Evolutionary conservation across 495 filamentous ascomycete species (phyloP).

Genomic region (Podospora bellae-mahoneyi): DNA sequence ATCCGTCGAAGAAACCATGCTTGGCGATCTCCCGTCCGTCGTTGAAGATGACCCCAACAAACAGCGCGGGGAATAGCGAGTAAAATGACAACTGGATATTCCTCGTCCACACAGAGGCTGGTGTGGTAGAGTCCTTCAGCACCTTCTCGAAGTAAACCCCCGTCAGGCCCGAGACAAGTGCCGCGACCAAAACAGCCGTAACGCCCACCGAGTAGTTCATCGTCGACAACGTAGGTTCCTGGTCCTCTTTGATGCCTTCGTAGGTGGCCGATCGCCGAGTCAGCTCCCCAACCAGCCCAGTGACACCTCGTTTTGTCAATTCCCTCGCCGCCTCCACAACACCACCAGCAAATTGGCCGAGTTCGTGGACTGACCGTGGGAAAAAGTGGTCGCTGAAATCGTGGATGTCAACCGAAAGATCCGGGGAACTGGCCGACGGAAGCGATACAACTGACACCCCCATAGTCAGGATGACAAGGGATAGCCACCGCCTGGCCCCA

Average conservation of each 20-base stretch:
- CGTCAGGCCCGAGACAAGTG: conserved; percentile 74
- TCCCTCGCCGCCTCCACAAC: conserved; percentile 47
- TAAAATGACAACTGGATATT: conserved; percentile 94
- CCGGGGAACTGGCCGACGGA: conserved; percentile 52
- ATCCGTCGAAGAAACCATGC: conserved; percentile 88
- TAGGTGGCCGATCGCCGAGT: conserved; percentile 87
- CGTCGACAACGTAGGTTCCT: conserved; percentile 53
- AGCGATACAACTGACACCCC: conserved; percentile 89
- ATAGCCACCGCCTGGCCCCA: conserved; percentile 68
- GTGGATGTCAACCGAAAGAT: conserved; percentile 47
- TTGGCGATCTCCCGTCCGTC: conserved; percentile 80
- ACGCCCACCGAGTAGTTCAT: conserved; percentile 79
- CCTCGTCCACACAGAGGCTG: conserved; percentile 79
- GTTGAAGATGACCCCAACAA: conserved; percentile 79
- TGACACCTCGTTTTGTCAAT: conserved; percentile 46
- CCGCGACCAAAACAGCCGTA: conserved; percentile 69
- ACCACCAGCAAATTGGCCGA: conserved; percentile 48
- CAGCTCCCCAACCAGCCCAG: conserved; percentile 47
- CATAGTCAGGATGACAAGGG: conserved; percentile 72
- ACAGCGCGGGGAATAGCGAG: conserved; percentile 79
- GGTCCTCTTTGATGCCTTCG: conserved; percentile 85
- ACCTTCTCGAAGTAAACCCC: conserved; percentile 96
- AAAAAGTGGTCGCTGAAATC: conserved; percentile 62
- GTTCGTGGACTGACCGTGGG: conserved; percentile 66
- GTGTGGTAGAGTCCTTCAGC: conserved; percentile 70